Base-by-base conservation (phyloP, 2,329 filamentous ascomycete species). In the Neofusicoccum cordaticola region DNA sequence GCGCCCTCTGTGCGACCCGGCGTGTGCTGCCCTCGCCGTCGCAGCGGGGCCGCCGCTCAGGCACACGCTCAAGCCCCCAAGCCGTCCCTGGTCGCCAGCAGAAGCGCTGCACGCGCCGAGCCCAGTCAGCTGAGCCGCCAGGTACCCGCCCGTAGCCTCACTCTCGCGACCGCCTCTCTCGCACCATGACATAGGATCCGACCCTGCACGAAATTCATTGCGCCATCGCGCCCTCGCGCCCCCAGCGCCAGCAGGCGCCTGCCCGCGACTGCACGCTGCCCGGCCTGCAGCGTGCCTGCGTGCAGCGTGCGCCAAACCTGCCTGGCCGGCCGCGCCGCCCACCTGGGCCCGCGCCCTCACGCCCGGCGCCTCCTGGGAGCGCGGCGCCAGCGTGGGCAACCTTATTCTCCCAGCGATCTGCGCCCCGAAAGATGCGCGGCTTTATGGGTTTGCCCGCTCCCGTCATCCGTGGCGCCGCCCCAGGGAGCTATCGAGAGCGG, bases 1-100 rank as follows among this genome's bases (percentile, higher is more conserved):
- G 31, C 56, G 56, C 56, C 53, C 42, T 60, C 56, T 60, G 56
- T 60, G 56, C 56, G 56, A 60, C 56, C 56, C 42, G 56, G 53
- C 53, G 35, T 42, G 39, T 45, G 53, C 39, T 58, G 53, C 53
- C 53, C 53, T 58, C 53, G 53, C 53, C 27, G 52, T 56, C 52
- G 53, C 53, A 58, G 53, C 53, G 53, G 53, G 41, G 41, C 37
- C 39, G 37, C 39, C 53, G 56, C 41, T 37, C 41, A 60, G 56
- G 56, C 56, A 60, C 56, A 47, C 41, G 41, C 56, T 34, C 39
- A 44, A 17, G 37, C 37, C 9, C 37, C 9, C 37, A 15, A 31
- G 52, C 37, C 37, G 17, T 42, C 35, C 37, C 52, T 41, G 17
- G 52, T 37, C 27, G 9, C 37, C 39, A 35, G 22, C 35, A 42